These are phyloP conservation scores for Xylaria flabelliformis DNA, from an alignment of 495 filamentous ascomycete species.

Conservation along the genomic window DNA sequence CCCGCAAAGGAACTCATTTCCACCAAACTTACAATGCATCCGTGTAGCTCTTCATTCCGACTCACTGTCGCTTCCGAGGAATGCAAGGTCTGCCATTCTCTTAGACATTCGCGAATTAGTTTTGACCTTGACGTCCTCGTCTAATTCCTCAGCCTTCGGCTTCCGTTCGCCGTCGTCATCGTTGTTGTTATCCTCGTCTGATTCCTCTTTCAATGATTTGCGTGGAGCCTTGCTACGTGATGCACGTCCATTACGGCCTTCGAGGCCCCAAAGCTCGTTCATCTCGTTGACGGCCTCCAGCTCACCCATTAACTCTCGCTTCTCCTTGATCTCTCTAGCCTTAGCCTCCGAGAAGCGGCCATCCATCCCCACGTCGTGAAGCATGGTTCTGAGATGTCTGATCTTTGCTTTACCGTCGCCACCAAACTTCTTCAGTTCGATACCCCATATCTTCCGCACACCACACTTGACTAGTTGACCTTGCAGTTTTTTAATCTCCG, in stretches of 20 bases:
- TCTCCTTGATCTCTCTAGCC: conserved; percentile 83
- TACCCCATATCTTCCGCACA: conserved; percentile 88
- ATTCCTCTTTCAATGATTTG: conserved; percentile 38
- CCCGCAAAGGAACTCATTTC: background rate
- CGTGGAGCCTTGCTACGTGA: conserved; percentile 42
- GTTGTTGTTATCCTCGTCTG: conserved; percentile 44
- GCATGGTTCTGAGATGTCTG: conserved; percentile 75
- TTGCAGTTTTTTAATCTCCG: conserved; percentile 90
- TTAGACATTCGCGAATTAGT: conserved; percentile 39
- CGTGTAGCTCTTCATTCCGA: conserved; percentile 44
- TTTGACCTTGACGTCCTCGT: conserved; percentile 33
- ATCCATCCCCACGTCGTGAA: conserved; percentile 82
- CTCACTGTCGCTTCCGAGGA: conserved; percentile 54
- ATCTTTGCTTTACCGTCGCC: conserved; percentile 76
- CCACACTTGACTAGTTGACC: conserved; percentile 89
- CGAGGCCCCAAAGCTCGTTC: conserved; percentile 76
- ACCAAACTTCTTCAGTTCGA: conserved; percentile 80
- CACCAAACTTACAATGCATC: conserved; percentile 1
- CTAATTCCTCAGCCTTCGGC: conserved; percentile 34
- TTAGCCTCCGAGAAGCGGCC: conserved; percentile 85
- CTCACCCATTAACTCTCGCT: conserved; percentile 80
- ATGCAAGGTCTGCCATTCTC: conserved; percentile 51
- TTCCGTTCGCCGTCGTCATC: conserved; percentile 42
- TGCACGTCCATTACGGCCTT: conserved; percentile 39
- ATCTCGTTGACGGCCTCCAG: conserved; percentile 82